Conservation (phyloP, 352 stramenopile genomes). For the Phytophthora pseudosyringae region DNA sequence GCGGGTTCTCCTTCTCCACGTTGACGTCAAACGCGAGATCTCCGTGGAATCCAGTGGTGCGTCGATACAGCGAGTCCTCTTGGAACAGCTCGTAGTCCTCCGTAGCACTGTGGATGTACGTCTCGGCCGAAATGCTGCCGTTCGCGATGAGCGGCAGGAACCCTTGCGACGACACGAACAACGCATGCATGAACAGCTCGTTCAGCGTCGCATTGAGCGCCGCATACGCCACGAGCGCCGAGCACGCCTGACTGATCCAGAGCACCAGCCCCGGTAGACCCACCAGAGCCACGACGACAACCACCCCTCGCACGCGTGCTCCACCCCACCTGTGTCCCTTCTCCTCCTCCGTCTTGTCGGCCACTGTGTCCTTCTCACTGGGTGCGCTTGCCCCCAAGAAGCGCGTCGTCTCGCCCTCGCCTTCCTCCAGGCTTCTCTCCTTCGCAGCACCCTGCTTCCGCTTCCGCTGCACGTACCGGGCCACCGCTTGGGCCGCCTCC, state of each 20-base stretch:
- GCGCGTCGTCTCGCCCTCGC: slow-evolving; percentile 5
- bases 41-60: slow-evolving; percentile 51
- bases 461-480: neutral
- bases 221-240: slow-evolving; percentile 24
- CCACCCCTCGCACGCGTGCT: neutral
- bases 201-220: slow-evolving; percentile 40
- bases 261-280: slow-evolving; percentile 18
- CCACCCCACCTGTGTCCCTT: slow-evolving; percentile 2
- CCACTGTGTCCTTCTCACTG: slow-evolving; percentile 3
- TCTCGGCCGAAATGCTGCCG: slow-evolving; percentile 18
- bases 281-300: slow-evolving; percentile 12
- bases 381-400: slow-evolving; percentile 4
- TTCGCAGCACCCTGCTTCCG: neutral
- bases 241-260: slow-evolving; percentile 15
- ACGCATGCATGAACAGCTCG: slow-evolving; percentile 29
- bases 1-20: slow-evolving; percentile 37
- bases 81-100: slow-evolving; percentile 53
- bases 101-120: slow-evolving; percentile 44
- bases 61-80: slow-evolving; percentile 45
- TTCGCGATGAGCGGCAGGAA: slow-evolving; percentile 24
- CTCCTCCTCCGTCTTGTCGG: neutral
- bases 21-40: slow-evolving; percentile 49
- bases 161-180: slow-evolving; percentile 28
- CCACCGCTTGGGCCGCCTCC: neutral
- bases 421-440: slow-evolving; percentile 11